These are phyloP conservation scores for Capsella bursapastoris DNA, from an alignment of 345 rosid species.

Conservation along the genomic window DNA sequence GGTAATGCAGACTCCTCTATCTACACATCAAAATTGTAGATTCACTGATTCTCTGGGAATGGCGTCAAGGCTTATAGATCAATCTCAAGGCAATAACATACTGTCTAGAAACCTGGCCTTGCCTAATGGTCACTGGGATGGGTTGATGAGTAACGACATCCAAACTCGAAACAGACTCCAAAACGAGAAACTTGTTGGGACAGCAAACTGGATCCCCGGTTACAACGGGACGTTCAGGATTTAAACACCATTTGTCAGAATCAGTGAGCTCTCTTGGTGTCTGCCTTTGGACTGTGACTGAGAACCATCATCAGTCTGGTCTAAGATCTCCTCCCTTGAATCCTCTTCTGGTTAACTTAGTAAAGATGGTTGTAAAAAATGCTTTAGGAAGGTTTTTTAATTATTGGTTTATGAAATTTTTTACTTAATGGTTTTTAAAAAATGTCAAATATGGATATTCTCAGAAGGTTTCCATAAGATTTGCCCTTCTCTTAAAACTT, in stretches of 20 bases:
- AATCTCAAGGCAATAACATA: slow-evolving; percentile 58
- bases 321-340: slow-evolving; percentile 16
- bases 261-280: slow-evolving; percentile 9
- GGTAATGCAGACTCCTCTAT: slow-evolving; percentile 68
- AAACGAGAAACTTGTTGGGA: slow-evolving; percentile 71
- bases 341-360: slow-evolving; percentile 30
- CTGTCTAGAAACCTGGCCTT: slow-evolving; percentile 52
- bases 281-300: background rate
- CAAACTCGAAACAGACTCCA: slow-evolving; percentile 64
- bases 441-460: slow-evolving; percentile 31
- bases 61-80: slow-evolving; percentile 67
- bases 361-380: slow-evolving; percentile 39
- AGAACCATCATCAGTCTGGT: slow-evolving; percentile 25
- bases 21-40: slow-evolving; percentile 61
- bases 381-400: slow-evolving; percentile 31
- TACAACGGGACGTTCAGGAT: slow-evolving; percentile 77
- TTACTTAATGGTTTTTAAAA: slow-evolving; percentile 14
- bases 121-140: slow-evolving; percentile 76
- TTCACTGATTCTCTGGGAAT: slow-evolving; percentile 61
- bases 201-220: slow-evolving; percentile 64
- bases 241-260: slow-evolving; percentile 43
- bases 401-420: slow-evolving; percentile 29
- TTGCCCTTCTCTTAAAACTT: background rate
- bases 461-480: slow-evolving; percentile 5
- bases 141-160: slow-evolving; percentile 70